phyloP scores from a whole-genome alignment of 2,329 filamentous ascomycete genomes.

The Epichloe typhina region DNA sequence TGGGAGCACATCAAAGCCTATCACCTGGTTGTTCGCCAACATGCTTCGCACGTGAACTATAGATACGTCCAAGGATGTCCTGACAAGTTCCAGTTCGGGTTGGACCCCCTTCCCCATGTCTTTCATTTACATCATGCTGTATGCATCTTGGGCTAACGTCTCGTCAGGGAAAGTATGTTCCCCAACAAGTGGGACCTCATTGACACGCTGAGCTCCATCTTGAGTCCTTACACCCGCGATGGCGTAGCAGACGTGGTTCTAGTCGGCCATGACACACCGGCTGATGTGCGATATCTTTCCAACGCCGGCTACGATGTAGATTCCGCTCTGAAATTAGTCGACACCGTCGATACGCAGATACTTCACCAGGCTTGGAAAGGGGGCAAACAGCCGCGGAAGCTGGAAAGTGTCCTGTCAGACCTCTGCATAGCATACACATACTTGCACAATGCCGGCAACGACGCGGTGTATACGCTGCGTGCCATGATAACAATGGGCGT shows the following conservation, averaged over 20 bases:
- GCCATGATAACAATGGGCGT: conserved; percentile 45
- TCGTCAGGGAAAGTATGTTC: conserved; percentile 28
- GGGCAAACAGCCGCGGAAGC: conserved; percentile 36
- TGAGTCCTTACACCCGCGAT: conserved; percentile 17
- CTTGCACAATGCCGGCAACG: conserved; percentile 82
- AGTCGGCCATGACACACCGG: conserved; percentile 59
- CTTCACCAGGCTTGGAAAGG: conserved; percentile 54
- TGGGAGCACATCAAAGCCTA: conserved; percentile 49
- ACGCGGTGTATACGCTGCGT: conserved; percentile 67
- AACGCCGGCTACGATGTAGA: conserved; percentile 49
- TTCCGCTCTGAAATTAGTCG: conserved; percentile 38
- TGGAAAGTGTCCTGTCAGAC: conserved; percentile 48
- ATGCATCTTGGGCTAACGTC: conserved; percentile 5
- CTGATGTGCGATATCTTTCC: conserved; percentile 57
- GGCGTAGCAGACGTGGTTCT: conserved; percentile 48
- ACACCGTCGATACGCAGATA: conserved; percentile 58
- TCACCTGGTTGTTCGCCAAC: conserved; percentile 67
- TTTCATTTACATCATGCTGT: background rate
- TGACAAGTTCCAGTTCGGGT: conserved; percentile 64
- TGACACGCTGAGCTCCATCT: conserved; percentile 21
- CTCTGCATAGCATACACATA: conserved; percentile 50
- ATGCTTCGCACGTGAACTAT: conserved; percentile 50
- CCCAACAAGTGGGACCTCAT: conserved; percentile 21
- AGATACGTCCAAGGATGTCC: conserved; percentile 62
- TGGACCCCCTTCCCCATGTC: conserved; percentile 15